Evolutionary conservation across 2,329 filamentous ascomycete species (phyloP).

Genomic region (Fusarium marasasianum): DNA sequence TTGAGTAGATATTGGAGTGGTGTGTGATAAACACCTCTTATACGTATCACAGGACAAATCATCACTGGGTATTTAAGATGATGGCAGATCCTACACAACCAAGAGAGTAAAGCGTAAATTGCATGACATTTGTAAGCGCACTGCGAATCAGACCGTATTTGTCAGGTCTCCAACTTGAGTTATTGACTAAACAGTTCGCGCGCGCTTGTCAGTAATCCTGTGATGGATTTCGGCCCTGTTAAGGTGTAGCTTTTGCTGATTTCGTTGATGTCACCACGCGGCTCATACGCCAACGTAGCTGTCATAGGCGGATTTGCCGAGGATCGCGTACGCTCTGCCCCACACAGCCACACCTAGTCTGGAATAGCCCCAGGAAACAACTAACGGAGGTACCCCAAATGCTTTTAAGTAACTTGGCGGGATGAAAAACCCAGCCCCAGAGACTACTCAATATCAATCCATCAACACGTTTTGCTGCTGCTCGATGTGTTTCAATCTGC

Average conservation of each 20-base stretch:
- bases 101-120: not conserved
- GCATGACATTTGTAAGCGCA: not conserved
- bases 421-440: not conserved
- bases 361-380: not conserved
- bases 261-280: not conserved
- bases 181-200: not conserved
- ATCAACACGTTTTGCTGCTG: not conserved
- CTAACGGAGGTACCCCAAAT: not conserved
- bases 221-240: not conserved
- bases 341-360: not conserved
- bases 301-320: not conserved
- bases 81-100: not conserved
- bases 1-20: not conserved
- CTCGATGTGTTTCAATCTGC: no score
- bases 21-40: not conserved
- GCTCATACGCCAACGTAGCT: not conserved
- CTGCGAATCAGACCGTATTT: not conserved
- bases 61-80: fast-evolving
- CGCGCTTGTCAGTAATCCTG: not conserved
- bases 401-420: not conserved
- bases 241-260: not conserved
- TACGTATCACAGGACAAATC: not conserved
- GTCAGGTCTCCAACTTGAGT: not conserved
- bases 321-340: not conserved
- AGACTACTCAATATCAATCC: not conserved